Conservation (phyloP, 345 rosid genomes). For the Melaleuca alternifolia region DNA sequence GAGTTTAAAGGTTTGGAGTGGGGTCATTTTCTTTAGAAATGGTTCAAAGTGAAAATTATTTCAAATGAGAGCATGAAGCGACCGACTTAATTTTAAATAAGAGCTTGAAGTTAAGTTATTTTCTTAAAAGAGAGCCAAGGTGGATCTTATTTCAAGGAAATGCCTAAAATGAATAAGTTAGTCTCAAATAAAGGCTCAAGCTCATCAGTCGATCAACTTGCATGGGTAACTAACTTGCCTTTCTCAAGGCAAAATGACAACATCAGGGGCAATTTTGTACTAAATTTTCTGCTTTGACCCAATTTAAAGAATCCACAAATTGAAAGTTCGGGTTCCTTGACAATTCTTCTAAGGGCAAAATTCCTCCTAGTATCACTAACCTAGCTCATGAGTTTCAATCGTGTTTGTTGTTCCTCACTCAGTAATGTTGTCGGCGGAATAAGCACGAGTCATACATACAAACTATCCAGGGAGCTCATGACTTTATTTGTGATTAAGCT, state of each 20-base stretch:
- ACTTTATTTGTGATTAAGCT: not conserved
- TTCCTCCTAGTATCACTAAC: not conserved
- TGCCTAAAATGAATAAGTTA: not conserved
- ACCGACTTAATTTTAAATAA: not conserved
- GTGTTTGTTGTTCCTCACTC: fast-evolving
- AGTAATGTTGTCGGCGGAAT: not conserved
- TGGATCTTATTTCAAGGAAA: not conserved
- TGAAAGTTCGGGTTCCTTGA: not conserved
- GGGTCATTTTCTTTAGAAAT: not conserved
- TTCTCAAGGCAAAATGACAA: fast-evolving
- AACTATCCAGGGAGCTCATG: not conserved
- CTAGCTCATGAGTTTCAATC: not conserved
- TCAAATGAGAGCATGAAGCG: not conserved
- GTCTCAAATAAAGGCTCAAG: not conserved
- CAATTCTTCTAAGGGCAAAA: not conserved
- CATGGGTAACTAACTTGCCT: not conserved
- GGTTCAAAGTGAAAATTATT: too few relatives aligned
- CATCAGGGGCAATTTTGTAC: not conserved
- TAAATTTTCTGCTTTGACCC: not conserved
- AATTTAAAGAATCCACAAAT: not conserved
- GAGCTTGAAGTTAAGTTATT: not conserved
- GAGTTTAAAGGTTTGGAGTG: not conserved
- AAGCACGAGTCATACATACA: not conserved
- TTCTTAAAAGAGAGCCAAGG: not conserved
- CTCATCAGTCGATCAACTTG: not conserved